phyloP scores from a whole-genome alignment of 257 asterid genomes.

The Nicotiana sylvestris region DNA sequence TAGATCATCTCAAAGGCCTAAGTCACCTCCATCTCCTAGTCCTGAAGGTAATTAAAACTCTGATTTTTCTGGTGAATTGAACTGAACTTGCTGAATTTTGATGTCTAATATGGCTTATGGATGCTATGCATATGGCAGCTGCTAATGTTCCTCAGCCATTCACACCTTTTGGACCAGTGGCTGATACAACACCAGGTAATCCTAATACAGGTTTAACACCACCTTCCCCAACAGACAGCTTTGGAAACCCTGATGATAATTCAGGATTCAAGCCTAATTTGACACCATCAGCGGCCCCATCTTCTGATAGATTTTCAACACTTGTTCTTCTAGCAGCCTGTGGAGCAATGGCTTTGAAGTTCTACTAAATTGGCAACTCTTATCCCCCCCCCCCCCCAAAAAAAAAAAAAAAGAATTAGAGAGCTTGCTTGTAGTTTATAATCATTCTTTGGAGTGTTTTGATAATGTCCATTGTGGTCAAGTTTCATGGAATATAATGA shows the following conservation, averaged over 20 bases:
- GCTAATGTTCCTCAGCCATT: conserved; percentile 9
- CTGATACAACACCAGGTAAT: conserved; percentile 20
- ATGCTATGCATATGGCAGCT: conserved; percentile 12
- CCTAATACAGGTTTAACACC: conserved; percentile 1
- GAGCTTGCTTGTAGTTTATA: neutral
- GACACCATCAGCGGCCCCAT: conserved; percentile 36
- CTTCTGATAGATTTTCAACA: conserved; percentile 18
- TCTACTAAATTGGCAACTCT: conserved; percentile 27
- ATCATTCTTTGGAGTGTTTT: neutral
- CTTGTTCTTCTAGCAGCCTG: conserved; percentile 24
- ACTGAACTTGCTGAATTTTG: neutral
- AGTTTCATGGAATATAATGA: neutral
- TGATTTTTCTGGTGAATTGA: neutral
- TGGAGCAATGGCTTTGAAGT: conserved; percentile 28
- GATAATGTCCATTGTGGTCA: neutral
- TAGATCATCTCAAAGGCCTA: neutral
- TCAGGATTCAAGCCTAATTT: conserved; percentile 55
- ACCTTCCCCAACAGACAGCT: conserved; percentile 16
- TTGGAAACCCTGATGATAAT: conserved; percentile 15
- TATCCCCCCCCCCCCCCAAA: no score
- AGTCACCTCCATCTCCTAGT: conserved; percentile 13
- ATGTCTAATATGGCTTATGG: neutral
- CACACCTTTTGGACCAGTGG: conserved; percentile 14
- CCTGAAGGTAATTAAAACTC: conserved; percentile 2
- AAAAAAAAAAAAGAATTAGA: neutral